Evolutionary conservation across 352 stramenopile species (phyloP), one percentile per base, ranked within the genome.

Genomic region (Phytophthora rubi): DNA sequence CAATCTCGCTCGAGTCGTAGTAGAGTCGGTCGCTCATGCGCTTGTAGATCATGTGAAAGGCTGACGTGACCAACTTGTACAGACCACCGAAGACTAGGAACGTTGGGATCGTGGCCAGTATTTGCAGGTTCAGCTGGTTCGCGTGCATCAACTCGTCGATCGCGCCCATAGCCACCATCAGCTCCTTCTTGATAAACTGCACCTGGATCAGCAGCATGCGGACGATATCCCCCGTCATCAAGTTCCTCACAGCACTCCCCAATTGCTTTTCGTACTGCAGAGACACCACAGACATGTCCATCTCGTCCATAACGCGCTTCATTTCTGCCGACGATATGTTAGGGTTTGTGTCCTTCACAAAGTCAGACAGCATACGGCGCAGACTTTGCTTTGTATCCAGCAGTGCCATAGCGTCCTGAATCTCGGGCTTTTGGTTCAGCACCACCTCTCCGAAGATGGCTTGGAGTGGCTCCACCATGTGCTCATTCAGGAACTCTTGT

Each of bases 121-220:
- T 86, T 74, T 95, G 88, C 73, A 95, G 64, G 65, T 94, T 95
- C 44, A 95, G 82, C 66, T 95, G 88, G 62, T 95, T 95, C 26
- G 88, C 86, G 70, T 94, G 84, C 88, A 95, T 95, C 62, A 95
- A 76, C 65, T 94, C 86, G 53, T 95, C 88, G 66, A 95, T 94
- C 16, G 88, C 88, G 23, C 87, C 86, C 88, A 95, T 95, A 16
- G 88, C 88, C 21, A 94, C 86, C 86, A 95, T 94, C 26, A 95
- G 73, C 68, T 95, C 88, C 58, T 95, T 95, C 71, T 95, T 95
- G 80, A 95, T 95, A 59, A 95, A 95, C 70, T 95, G 88, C 37
- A 95, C 85, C 45, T 95, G 88, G 59, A 95, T 95, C 32, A 95
- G 75, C 59, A 95, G 78, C 88, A 95, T 95, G 35, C 88, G 88